Conservation (phyloP, 768 basidiomycete genomes). For the Piloderma croceum region DNA sequence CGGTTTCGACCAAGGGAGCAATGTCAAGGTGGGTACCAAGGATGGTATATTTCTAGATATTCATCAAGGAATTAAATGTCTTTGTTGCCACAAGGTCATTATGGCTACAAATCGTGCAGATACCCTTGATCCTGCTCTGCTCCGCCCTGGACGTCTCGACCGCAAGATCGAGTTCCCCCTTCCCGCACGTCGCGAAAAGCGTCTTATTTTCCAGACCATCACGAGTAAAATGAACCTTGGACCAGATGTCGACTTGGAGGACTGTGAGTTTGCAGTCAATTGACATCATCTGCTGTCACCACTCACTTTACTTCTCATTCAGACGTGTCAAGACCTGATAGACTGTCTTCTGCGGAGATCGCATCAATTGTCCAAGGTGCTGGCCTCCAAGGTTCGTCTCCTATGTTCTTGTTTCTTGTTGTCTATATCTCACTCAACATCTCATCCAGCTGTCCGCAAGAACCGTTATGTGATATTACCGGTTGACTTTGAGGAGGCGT, state of each 20-base stretch:
- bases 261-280: constrained; percentile 58
- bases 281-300: not conserved
- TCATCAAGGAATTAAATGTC: constrained; percentile 1
- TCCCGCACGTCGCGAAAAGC: constrained; percentile 90
- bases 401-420: not conserved
- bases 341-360: constrained; percentile 93
- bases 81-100: constrained; percentile 63
- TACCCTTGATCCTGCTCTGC: constrained; percentile 93
- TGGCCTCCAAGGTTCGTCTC: constrained; percentile 80
- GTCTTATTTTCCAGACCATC: constrained; percentile 96
- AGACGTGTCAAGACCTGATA: constrained; percentile 97
- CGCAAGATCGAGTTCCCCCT: constrained; percentile 98
- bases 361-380: constrained; percentile 94
- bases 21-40: constrained; percentile 73
- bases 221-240: constrained; percentile 97
- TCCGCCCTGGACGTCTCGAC: constrained; percentile 96
- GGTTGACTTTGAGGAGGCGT: constrained; percentile 97
- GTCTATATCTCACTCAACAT: constrained; percentile 2
- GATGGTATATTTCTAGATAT: not conserved
- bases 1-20: constrained; percentile 97
- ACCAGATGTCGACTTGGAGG: constrained; percentile 96
- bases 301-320: constrained; percentile 13
- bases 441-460: constrained; percentile 78
- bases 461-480: constrained; percentile 97
- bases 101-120: constrained; percentile 99